Base-by-base conservation (phyloP, 768 basidiomycete species). In the Panellus pusillus region DNA sequence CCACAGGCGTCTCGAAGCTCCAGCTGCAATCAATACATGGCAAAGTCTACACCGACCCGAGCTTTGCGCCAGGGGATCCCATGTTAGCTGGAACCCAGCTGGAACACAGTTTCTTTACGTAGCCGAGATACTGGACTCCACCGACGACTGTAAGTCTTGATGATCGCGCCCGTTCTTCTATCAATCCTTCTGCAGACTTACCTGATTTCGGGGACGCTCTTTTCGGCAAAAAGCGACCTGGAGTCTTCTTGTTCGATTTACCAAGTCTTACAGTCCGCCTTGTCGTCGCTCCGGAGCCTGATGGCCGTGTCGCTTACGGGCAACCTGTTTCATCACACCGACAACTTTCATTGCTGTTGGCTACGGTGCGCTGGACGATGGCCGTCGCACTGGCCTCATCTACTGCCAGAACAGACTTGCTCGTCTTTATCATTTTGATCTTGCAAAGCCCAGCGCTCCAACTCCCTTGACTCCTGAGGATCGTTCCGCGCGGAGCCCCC, bases 361-460 rank as follows among this genome's bases (percentile, higher is more conserved):
- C 18, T 44, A 44, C 44, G 24, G 44, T 20, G 19, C 44, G 4
- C 44, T 44, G 15, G 27, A 44, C 15, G 44, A 44, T 19, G 44
- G 44, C 15, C 44, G 19, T n/a, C 44, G 44, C 18, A 28, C 27
- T 24, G 44, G 44, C 15, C 44, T 44, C 15, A 44, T 44, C 44
- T 44, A 44, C 44, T 44, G 44, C 44, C 44, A 44, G 27, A 44
- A 44, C 20, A 19, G 44, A 28, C 44, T 44, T 28, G 44, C 44
- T n/a, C 44, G 44, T 44, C 27, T 44, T 19, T 41, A 41, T 24
- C 17, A 41, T 6, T 44, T 44, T 15, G 15, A 28, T 28, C 28
- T 44, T 19, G 2, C 27, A 12, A 19, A 19, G 2, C 44, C 19
- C n/a, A 19, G 19, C 9, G 44, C 27, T 11, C 9, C 2, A 35